Conservation (phyloP, 257 asterid species). For the Cordia subcordata region DNA sequence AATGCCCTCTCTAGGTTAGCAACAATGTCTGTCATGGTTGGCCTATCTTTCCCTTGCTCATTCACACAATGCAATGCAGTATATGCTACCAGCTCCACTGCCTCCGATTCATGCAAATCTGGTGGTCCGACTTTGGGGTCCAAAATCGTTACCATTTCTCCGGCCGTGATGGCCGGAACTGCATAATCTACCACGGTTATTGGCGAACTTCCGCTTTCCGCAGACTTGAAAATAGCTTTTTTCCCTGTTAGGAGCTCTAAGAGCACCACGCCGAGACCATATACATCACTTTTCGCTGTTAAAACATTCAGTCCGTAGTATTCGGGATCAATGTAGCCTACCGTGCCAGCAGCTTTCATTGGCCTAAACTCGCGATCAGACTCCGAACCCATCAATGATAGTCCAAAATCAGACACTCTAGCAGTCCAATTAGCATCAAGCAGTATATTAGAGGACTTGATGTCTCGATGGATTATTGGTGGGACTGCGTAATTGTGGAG, state of each 20-base stretch:
- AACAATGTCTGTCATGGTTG: conserved; percentile 17
- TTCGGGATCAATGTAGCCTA: conserved; percentile 18
- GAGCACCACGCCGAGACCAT: conserved; percentile 16
- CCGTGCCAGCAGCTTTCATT: conserved; percentile 16
- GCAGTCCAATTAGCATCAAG: conserved; percentile 68
- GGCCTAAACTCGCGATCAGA: conserved; percentile 19
- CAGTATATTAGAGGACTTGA: conserved; percentile 77
- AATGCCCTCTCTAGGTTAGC: conserved; percentile 18
- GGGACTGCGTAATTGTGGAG: conserved; percentile 85
- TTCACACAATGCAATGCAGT: conserved; percentile 21
- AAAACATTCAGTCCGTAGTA: conserved; percentile 17
- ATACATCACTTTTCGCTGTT: conserved; percentile 19
- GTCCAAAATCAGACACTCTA: conserved; percentile 80
- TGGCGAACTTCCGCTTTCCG: conserved; percentile 3
- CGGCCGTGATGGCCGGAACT: conserved; percentile 9
- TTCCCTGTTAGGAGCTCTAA: conserved; percentile 20
- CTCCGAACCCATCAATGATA: conserved; percentile 62
- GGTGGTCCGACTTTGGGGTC: conserved; percentile 17
- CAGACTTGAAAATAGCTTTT: conserved; percentile 14
- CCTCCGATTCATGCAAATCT: conserved; percentile 6
- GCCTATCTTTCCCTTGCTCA: conserved; percentile 15
- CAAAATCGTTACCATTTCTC: conserved; percentile 13
- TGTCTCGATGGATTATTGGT: conserved; percentile 81
- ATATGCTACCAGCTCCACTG: conserved; percentile 20
- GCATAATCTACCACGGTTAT: conserved; percentile 13